Conservation (phyloP, 495 filamentous ascomycete genomes). For the Chaetomium fimeti region DNA sequence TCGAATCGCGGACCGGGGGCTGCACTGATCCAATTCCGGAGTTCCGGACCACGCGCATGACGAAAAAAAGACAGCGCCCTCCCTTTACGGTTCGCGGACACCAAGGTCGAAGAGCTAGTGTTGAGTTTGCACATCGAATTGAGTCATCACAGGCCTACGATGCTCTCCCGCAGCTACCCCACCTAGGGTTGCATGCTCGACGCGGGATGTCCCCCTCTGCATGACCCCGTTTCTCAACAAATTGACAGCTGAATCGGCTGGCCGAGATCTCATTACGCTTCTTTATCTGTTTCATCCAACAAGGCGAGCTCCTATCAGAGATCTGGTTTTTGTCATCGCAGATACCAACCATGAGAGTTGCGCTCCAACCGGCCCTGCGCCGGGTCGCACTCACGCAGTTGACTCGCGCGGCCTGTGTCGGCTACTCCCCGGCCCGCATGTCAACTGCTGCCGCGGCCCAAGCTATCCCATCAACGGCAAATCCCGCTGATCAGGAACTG, state of each 20-base stretch:
- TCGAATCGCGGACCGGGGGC: too few relatives aligned
- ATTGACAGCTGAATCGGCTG: conserved; percentile 3
- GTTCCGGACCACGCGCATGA: too few relatives aligned
- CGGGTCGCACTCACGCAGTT: neutral
- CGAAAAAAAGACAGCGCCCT: too few relatives aligned
- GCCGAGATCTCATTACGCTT: neutral
- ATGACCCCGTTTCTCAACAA: conserved; percentile 14
- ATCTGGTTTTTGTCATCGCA: neutral
- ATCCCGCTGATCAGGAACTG: neutral
- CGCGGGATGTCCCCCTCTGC: conserved; percentile 10
- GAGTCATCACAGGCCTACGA: conserved; percentile 9
- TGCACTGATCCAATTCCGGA: too few relatives aligned
- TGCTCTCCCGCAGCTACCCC: conserved; percentile 9
- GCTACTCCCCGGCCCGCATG: conserved; percentile 4
- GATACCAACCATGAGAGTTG: conserved; percentile 8
- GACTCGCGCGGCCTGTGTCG: neutral
- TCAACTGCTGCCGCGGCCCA: conserved; percentile 11
- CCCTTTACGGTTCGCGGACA: too few relatives aligned
- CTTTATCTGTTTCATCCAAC: neutral
- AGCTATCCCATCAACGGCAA: neutral
- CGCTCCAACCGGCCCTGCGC: neutral
- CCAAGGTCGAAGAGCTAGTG: neutral
- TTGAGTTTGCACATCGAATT: conserved; percentile 1
- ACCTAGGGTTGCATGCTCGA: conserved; percentile 15
- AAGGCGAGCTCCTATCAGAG: neutral